Evolutionary conservation across 2,329 filamentous ascomycete genomes (phyloP).

Genomic region (Rhynchosporium secalis): DNA sequence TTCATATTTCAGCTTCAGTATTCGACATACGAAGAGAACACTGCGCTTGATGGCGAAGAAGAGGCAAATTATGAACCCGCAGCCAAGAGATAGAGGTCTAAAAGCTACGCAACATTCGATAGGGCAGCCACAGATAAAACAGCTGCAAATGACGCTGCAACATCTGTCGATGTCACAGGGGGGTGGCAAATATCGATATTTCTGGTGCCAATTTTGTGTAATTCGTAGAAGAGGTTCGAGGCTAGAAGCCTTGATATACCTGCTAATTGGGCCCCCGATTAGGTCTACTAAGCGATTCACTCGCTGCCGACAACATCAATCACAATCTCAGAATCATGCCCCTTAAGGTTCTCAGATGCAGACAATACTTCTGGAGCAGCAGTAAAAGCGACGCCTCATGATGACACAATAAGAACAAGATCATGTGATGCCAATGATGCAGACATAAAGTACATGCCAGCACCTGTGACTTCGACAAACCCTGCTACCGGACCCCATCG

Average conservation of each 20-base stretch:
- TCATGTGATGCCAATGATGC: neutral
- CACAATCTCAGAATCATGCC: constrained; percentile 49
- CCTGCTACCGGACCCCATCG: neutral
- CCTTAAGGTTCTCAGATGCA: constrained; percentile 60
- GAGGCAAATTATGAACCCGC: constrained; percentile 28
- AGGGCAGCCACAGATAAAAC: constrained; percentile 4
- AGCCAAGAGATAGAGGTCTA: constrained; percentile 12
- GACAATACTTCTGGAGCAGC: constrained; percentile 66
- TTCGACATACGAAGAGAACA: constrained; percentile 22
- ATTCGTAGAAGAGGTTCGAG: too few species aligned
- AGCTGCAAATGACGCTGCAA: constrained; percentile 15
- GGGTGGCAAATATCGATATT: too few species aligned
- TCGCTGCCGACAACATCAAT: constrained; percentile 6
- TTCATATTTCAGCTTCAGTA: constrained; percentile 37
- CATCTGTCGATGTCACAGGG: constrained; percentile 7
- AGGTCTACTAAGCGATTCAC: neutral
- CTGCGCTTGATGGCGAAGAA: constrained; percentile 31
- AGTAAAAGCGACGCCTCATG: constrained; percentile 68
- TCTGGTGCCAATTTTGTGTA: too few species aligned
- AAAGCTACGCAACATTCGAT: constrained; percentile 49
- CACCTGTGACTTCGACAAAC: neutral
- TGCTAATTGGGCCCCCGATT: too few species aligned
- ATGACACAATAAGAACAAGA: constrained; percentile 14
- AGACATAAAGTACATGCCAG: neutral
- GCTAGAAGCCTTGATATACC: too few species aligned